Conservation (phyloP, 2,329 filamentous ascomycete genomes). For the Ophiostoma ips region DNA sequence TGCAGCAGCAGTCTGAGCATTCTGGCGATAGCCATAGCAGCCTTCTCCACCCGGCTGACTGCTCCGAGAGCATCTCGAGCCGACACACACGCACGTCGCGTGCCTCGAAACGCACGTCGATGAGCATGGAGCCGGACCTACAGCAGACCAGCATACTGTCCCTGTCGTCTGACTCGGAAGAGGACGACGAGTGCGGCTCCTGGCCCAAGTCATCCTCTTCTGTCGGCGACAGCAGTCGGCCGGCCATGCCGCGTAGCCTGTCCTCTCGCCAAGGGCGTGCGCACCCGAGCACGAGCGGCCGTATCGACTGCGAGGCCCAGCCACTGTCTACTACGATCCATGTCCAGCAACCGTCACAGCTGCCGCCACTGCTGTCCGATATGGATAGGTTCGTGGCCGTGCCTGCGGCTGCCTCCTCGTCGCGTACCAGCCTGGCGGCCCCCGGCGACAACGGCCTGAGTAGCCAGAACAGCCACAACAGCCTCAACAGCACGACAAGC, state of each 20-base stretch:
- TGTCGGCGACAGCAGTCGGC: not conserved
- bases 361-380: not conserved
- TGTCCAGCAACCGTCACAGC: not conserved
- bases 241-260: no score
- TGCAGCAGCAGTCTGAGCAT: not conserved
- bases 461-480: not conserved
- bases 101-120: slow-evolving; percentile 34
- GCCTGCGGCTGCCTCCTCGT: no score
- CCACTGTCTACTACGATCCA: not conserved
- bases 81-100: slow-evolving; percentile 41
- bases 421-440: not conserved
- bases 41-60: slow-evolving; percentile 20
- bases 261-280: no score
- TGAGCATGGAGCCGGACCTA: slow-evolving; percentile 36
- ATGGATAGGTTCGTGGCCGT: no score
- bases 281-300: no score
- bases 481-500: slow-evolving; percentile 7
- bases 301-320: not conserved
- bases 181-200: slow-evolving; percentile 30
- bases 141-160: slow-evolving; percentile 41
- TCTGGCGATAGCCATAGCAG: not conserved
- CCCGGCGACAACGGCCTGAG: not conserved
- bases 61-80: slow-evolving; percentile 39
- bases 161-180: slow-evolving; percentile 44
- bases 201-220: slow-evolving; percentile 19